Conservation (phyloP, 768 basidiomycete species). For the Lyophyllum atratum region DNA sequence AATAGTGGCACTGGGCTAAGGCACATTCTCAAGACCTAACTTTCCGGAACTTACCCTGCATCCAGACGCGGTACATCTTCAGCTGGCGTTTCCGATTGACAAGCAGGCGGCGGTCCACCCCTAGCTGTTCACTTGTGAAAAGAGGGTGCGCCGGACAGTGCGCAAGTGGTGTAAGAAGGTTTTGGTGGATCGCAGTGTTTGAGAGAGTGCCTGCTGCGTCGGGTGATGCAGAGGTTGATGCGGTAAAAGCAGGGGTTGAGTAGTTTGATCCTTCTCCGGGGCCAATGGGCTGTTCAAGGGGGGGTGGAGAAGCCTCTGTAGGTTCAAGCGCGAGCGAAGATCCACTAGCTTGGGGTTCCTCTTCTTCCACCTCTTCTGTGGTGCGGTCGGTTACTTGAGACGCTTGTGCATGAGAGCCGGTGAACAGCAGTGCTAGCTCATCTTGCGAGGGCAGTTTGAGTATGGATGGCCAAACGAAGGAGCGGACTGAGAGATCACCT, state of each 20-base stretch:
- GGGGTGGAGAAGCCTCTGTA: constrained; percentile 1
- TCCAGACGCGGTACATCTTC: constrained; percentile 98
- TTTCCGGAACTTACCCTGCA: constrained; percentile 84
- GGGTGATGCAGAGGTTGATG: not conserved
- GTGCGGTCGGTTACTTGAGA: constrained; percentile 28
- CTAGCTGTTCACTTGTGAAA: constrained; percentile 82
- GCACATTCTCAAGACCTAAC: constrained; percentile 15
- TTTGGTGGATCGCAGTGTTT: constrained; percentile 35
- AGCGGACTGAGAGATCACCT: constrained; percentile 52
- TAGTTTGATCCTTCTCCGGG: not conserved
- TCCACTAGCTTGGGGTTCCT: constrained; percentile 23
- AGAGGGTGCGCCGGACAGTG: constrained; percentile 53
- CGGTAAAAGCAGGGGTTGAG: not conserved
- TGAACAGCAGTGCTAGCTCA: constrained; percentile 79
- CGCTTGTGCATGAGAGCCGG: constrained; percentile 52
- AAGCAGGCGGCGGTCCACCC: constrained; percentile 85
- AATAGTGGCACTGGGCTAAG: not conserved
- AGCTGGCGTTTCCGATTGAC: constrained; percentile 93
- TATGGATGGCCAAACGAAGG: not conserved
- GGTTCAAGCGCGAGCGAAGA: constrained; percentile 4
- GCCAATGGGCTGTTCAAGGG: not conserved
- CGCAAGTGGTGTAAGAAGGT: constrained; percentile 34
- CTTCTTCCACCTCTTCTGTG: constrained; percentile 36
- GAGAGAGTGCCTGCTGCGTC: not conserved
- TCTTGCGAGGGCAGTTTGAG: constrained; percentile 41